Evolutionary conservation across 352 stramenopile genomes (phyloP).

Genomic region (Pythium phragmitis): DNA sequence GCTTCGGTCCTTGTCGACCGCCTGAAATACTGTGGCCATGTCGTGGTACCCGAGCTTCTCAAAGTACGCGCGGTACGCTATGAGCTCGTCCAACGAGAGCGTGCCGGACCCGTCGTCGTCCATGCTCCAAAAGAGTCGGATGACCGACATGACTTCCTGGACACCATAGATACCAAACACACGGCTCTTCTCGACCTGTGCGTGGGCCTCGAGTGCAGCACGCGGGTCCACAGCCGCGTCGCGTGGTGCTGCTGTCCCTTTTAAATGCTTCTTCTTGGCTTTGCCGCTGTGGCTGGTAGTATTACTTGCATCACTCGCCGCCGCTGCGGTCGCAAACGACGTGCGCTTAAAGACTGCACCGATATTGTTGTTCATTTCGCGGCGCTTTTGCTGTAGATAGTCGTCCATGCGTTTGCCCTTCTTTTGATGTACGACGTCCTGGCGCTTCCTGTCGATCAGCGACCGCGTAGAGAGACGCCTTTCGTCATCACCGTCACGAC

Average conservation of each 20-base stretch:
- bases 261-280: neutral
- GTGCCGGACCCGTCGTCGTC: constrained; percentile 61
- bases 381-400: constrained; percentile 70
- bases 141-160: constrained; percentile 71
- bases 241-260: constrained; percentile 7
- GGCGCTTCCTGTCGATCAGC: constrained; percentile 33
- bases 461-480: constrained; percentile 15
- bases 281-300: neutral
- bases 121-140: constrained; percentile 73
- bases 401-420: constrained; percentile 64
- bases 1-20: constrained; percentile 66
- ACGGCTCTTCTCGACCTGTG: constrained; percentile 31
- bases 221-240: constrained; percentile 2
- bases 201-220: constrained; percentile 15
- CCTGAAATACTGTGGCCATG: constrained; percentile 62
- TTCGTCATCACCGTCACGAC: neutral
- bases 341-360: constrained; percentile 71
- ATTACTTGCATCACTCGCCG: neutral
- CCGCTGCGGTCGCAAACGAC: constrained; percentile 34
- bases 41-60: constrained; percentile 67
- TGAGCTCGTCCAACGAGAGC: constrained; percentile 53
- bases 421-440: constrained; percentile 38
- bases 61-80: constrained; percentile 58
- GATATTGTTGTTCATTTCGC: constrained; percentile 65
- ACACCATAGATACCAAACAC: constrained; percentile 71